Evolutionary conservation across 371 early-diverging fungal genomes (phyloP).

Genomic region (Actinomucor elegans): DNA sequence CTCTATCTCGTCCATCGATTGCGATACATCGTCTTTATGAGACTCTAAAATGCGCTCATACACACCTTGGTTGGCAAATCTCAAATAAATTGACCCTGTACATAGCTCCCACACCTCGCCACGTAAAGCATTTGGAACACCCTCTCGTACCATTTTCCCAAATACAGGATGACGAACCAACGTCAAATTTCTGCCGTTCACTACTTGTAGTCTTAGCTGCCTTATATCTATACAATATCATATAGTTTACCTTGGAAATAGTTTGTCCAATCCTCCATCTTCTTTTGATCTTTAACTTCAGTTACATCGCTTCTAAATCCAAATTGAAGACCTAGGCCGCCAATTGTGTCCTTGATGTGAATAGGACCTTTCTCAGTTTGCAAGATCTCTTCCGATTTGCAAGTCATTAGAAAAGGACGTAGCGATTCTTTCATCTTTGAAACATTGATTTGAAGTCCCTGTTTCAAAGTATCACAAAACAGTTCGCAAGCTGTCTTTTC

Average conservation of each 20-base stretch:
- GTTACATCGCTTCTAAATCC: constrained; percentile 85
- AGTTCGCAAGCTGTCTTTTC: constrained; percentile 26
- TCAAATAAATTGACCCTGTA: constrained; percentile 85
- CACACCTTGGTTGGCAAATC: constrained; percentile 81
- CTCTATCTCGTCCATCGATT: constrained; percentile 94
- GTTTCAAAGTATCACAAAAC: constrained; percentile 52
- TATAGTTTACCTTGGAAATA: constrained; percentile 63
- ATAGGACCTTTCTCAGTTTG: constrained; percentile 37
- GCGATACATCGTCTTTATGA: constrained; percentile 59
- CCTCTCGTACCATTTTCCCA: constrained; percentile 84
- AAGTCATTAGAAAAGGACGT: constrained; percentile 77
- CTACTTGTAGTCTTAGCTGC: background rate
- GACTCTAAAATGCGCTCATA: constrained; percentile 76
- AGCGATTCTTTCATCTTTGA: constrained; percentile 66
- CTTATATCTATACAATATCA: background rate
- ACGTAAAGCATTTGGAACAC: constrained; percentile 87
- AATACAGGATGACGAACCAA: constrained; percentile 78
- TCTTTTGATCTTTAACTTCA: constrained; percentile 72
- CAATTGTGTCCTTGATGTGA: constrained; percentile 24
- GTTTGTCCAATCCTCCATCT: constrained; percentile 70
- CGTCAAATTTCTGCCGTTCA: constrained; percentile 88
- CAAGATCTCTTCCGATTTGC: constrained; percentile 73
- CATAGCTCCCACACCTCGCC: constrained; percentile 98
- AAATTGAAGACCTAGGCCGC: constrained; percentile 82
- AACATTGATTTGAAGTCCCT: constrained; percentile 56